Evolutionary conservation across 768 basidiomycete species (phyloP).

Genomic region (Leccinum olivaceopallidum): DNA sequence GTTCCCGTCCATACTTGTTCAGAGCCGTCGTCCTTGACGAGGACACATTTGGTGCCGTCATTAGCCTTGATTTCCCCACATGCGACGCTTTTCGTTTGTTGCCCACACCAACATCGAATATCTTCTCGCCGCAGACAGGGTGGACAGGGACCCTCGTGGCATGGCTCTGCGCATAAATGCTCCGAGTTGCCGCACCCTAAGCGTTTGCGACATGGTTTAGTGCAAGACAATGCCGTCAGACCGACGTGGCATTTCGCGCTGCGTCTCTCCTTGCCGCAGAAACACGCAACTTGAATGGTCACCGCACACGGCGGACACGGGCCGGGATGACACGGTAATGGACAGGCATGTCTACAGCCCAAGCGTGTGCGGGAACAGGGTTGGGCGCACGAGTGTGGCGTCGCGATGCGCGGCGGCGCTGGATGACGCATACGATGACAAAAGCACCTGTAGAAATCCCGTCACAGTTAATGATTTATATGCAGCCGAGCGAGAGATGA

Average conservation of each 20-base stretch:
- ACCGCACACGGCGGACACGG: constrained; percentile 95
- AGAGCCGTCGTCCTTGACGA: constrained; percentile 30
- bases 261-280: constrained; percentile 61
- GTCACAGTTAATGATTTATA: neutral
- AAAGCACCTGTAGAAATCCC: constrained; percentile 63
- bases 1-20: constrained; percentile 64
- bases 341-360: constrained; percentile 78
- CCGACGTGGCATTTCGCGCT: constrained; percentile 47
- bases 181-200: constrained; percentile 63
- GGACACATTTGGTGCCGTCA: constrained; percentile 35
- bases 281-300: constrained; percentile 73
- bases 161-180: constrained; percentile 68
- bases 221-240: constrained; percentile 40
- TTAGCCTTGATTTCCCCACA: constrained; percentile 67
- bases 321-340: constrained; percentile 88
- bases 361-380: constrained; percentile 62
- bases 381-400: constrained; percentile 76
- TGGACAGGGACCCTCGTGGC: constrained; percentile 77
- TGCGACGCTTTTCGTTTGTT: constrained; percentile 50
- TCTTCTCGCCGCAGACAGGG: constrained; percentile 57
- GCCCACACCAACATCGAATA: constrained; percentile 81
- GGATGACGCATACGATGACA: constrained; percentile 77
- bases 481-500: neutral
- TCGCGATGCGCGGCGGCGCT: constrained; percentile 63
- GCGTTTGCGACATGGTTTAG: constrained; percentile 37